Conservation (phyloP, 306 rosid genomes). For the Prinsepia uniflora region DNA sequence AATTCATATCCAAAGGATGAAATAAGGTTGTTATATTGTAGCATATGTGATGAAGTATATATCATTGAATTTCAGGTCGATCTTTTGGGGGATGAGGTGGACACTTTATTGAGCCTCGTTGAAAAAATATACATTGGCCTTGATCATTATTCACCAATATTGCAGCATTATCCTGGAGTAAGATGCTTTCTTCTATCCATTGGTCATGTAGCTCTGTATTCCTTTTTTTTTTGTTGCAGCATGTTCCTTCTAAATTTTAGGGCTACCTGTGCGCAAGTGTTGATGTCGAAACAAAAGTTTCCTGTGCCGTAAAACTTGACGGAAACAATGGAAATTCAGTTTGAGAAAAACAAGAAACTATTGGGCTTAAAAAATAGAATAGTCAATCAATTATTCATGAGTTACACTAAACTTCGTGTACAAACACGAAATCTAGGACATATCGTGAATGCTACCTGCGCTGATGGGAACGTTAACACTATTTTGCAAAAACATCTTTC, state of each 20-base stretch:
- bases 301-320: neutral
- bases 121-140: conserved; percentile 71
- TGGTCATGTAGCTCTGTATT: neutral
- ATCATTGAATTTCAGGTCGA: conserved; percentile 70
- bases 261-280: neutral
- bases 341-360: neutral
- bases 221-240: no score
- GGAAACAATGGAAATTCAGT: neutral
- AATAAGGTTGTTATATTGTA: conserved; percentile 13
- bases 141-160: conserved; percentile 88
- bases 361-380: neutral
- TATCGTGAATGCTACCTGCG: neutral
- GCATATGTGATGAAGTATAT: conserved; percentile 21
- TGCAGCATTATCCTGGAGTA: conserved; percentile 96
- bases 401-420: neutral
- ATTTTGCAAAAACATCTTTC: neutral
- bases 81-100: conserved; percentile 84
- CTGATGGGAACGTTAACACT: neutral
- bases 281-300: neutral
- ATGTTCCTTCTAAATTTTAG: neutral
- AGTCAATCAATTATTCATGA: neutral
- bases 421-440: neutral
- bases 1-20: conserved; percentile 2
- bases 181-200: conserved; percentile 28
- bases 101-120: conserved; percentile 55